Percentiles rank a stretch among this genome's conserved stretches.
Conservation (phyloP, 306 rosid species). For the Benincasa hispida region DNA sequence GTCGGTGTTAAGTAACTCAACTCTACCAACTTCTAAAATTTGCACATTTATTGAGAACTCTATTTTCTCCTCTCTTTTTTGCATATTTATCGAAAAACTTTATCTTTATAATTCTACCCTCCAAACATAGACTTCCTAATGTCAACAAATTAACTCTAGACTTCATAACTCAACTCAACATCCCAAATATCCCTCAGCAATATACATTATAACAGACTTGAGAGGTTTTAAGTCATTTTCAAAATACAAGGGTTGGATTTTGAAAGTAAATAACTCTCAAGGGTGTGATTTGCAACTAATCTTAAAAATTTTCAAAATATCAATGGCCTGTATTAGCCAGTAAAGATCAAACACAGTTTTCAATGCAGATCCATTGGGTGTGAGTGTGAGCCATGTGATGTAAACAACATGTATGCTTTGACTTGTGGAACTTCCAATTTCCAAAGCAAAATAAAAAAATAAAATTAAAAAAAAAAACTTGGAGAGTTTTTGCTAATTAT, state of each 20-base stretch:
- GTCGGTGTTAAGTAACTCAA: too few relatives aligned
- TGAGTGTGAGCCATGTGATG: constrained; percentile 60
- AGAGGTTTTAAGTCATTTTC: background rate
- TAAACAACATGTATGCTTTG: constrained; percentile 23
- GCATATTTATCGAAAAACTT: too few relatives aligned
- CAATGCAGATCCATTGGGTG: constrained; percentile 14
- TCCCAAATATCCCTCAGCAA: too few relatives aligned
- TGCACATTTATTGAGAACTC: too few relatives aligned
- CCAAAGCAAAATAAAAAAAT: constrained; percentile 45
- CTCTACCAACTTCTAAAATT: too few relatives aligned
- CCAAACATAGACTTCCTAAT: too few relatives aligned
- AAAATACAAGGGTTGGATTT: background rate
- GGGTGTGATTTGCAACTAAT: background rate
- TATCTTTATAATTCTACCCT: too few relatives aligned
- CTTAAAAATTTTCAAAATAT: background rate
- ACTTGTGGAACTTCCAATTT: constrained; percentile 47
- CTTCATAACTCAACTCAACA: too few relatives aligned
- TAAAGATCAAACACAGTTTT: constrained; percentile 7
- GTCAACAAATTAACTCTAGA: too few relatives aligned
- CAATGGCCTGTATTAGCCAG: background rate
- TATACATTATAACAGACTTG: too few relatives aligned
- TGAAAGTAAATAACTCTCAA: background rate
- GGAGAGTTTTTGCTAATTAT: constrained; percentile 7
- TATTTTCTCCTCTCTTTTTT: too few relatives aligned
- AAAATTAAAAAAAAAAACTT: background rate